Evolutionary conservation across 352 stramenopile genomes (phyloP).

Genomic region (Phytophthora sp.): DNA sequence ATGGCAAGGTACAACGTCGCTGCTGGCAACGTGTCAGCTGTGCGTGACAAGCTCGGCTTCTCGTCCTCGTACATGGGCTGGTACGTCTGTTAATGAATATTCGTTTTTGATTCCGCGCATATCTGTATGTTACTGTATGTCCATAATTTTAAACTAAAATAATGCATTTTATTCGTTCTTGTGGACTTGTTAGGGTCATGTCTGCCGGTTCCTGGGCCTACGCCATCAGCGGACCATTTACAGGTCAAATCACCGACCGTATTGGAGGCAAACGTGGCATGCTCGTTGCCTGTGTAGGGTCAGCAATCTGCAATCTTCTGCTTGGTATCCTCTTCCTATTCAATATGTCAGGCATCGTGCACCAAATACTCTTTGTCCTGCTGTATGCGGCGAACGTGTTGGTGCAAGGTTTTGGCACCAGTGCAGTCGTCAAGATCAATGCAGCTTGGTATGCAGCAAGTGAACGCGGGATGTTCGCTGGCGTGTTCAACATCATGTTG

Average conservation of each 20-base stretch:
- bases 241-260: constrained; percentile 65
- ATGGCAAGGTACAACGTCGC: not conserved
- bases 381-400: constrained; percentile 67
- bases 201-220: constrained; percentile 43
- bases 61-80: constrained; percentile 68
- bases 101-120: too few relatives aligned
- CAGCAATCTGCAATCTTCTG: constrained; percentile 51
- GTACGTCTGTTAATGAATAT: constrained; percentile 29
- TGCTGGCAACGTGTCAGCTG: constrained; percentile 47
- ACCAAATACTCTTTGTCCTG: constrained; percentile 53
- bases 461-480: constrained; percentile 61
- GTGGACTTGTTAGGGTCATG: constrained; percentile 46
- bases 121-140: too few relatives aligned
- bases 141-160: too few relatives aligned
- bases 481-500: constrained; percentile 79
- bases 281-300: constrained; percentile 54
- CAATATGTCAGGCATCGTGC: constrained; percentile 26
- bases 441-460: constrained; percentile 51
- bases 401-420: constrained; percentile 70
- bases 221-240: constrained; percentile 54
- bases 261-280: constrained; percentile 69
- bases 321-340: constrained; percentile 56
- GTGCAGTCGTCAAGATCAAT: constrained; percentile 77
- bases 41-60: constrained; percentile 39
- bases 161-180: not conserved